Conservation (phyloP, 129 eudicot genomes). For the Escallonia rubra region DNA sequence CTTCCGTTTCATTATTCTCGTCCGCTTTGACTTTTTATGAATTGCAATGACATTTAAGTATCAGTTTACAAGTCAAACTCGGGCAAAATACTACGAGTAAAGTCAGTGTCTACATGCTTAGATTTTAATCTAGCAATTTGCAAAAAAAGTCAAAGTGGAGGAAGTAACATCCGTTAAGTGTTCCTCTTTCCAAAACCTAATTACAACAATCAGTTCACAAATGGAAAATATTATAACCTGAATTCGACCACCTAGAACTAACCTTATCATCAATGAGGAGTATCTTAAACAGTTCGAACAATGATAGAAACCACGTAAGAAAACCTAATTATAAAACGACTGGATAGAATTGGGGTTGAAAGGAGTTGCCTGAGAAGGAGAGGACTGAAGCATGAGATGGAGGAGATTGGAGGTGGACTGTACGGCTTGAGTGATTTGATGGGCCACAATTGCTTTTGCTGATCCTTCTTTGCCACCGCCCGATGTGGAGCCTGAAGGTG, state of each 20-base stretch:
- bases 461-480: constrained; percentile 45
- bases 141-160: background rate
- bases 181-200: too few relatives aligned
- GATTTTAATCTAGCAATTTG: too few relatives aligned
- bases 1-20: too few relatives aligned
- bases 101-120: too few relatives aligned
- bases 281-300: background rate
- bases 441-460: constrained; percentile 52
- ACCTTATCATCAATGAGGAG: background rate
- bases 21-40: background rate
- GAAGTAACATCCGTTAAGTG: background rate
- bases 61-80: background rate
- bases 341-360: background rate
- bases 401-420: constrained; percentile 88
- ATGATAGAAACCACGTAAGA: background rate
- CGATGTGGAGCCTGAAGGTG: constrained; percentile 3
- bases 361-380: constrained; percentile 66
- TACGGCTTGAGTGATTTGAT: constrained; percentile 71
- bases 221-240: too few relatives aligned
- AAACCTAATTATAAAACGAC: background rate
- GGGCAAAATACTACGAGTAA: too few relatives aligned
- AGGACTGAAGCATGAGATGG: constrained; percentile 83
- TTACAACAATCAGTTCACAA: too few relatives aligned
- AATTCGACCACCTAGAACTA: background rate
- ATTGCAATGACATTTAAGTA: background rate